Percentiles rank a stretch among this genome's conserved stretches.
Conservation (phyloP, 2,329 filamentous ascomycete genomes). For the Geosmithia putterillii region DNA sequence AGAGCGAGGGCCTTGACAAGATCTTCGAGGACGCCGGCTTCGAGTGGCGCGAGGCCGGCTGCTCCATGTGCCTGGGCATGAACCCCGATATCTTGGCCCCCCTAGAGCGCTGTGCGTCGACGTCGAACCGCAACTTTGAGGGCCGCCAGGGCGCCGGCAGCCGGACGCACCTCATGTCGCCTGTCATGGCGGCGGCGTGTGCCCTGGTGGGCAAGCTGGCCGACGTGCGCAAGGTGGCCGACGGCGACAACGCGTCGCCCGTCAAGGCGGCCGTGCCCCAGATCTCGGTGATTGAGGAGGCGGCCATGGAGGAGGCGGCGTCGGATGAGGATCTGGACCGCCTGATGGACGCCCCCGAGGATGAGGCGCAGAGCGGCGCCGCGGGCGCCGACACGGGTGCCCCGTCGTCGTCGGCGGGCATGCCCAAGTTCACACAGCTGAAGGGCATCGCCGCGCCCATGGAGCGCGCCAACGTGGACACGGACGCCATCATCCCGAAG, state of each 20-base stretch:
- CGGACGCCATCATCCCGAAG: conserved; percentile 98
- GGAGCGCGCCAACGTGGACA: conserved; percentile 85
- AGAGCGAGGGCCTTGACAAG: conserved; percentile 84
- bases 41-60: conserved; percentile 96
- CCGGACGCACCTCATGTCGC: conserved; percentile 91
- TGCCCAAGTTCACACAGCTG: conserved; percentile 72
- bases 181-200: conserved; percentile 88
- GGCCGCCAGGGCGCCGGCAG: conserved; percentile 87
- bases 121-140: conserved; percentile 95
- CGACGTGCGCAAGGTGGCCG: conserved; percentile 71
- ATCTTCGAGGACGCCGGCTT: conserved; percentile 88
- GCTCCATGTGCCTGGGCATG: conserved; percentile 99
- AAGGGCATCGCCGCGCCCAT: conserved; percentile 82
- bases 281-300: conserved; percentile 12
- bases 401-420: conserved; percentile 41
- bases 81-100: conserved; percentile 95
- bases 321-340: conserved; percentile 31
- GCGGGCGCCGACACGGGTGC: conserved; percentile 45
- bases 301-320: conserved; percentile 27
- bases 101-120: conserved; percentile 86
- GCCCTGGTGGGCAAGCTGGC: conserved; percentile 83
- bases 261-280: conserved; percentile 35
- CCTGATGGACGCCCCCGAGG: conserved; percentile 47
- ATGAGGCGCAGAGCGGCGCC: conserved; percentile 16
- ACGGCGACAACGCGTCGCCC: conserved; percentile 26